Evolutionary conservation across 352 stramenopile genomes (phyloP).

Genomic region (Blastocystis sp.): DNA sequence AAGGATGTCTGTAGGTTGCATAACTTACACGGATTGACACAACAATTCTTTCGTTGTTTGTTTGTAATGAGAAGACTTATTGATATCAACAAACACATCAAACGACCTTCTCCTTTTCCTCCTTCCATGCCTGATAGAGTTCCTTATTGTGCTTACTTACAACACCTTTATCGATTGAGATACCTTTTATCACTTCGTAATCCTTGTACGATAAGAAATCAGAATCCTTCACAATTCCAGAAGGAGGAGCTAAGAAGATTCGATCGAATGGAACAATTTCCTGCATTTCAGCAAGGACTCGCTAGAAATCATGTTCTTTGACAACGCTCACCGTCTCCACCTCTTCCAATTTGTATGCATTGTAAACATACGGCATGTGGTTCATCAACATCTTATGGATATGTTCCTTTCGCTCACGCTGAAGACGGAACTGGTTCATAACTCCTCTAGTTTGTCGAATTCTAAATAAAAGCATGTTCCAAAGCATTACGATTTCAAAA

Average conservation of each 20-base stretch:
- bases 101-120: neutral
- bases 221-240: neutral
- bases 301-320: neutral
- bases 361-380: slow-evolving; percentile 26
- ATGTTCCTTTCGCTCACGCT: neutral
- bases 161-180: neutral
- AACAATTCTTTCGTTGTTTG: slow-evolving; percentile 33
- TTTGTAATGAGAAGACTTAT: neutral
- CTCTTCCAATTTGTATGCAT: slow-evolving; percentile 49
- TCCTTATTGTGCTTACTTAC: neutral
- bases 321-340: neutral
- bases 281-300: slow-evolving; percentile 8
- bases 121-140: slow-evolving; percentile 7
- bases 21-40: neutral
- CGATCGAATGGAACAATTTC: slow-evolving; percentile 39
- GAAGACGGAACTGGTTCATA: slow-evolving; percentile 7
- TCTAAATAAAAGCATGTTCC: neutral
- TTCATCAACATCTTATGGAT: slow-evolving; percentile 10
- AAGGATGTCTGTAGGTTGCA: neutral
- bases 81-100: no score
- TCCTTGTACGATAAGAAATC: neutral
- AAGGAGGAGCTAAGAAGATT: slow-evolving; percentile 22
- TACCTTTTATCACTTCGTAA: slow-evolving; percentile 1
- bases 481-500: slow-evolving; percentile 46
- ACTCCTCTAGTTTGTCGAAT: slow-evolving; percentile 4